Evolutionary conservation across 2,329 filamentous ascomycete genomes (phyloP).

Genomic region (Monilinia vaccinii-corymbosi): DNA sequence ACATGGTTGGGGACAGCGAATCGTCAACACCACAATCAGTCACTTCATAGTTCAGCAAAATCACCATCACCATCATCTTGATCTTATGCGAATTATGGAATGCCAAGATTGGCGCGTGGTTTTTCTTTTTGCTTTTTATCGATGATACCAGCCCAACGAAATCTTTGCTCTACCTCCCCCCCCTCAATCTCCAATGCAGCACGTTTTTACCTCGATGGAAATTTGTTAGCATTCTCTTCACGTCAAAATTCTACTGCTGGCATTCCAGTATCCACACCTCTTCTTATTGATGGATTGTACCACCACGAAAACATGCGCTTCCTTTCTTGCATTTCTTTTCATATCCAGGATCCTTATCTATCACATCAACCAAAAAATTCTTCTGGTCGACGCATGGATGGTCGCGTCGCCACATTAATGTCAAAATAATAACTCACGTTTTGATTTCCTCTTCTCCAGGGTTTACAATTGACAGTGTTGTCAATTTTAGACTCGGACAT

Average conservation of each 20-base stretch:
- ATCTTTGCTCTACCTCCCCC: constrained; percentile 4
- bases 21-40: constrained; percentile 26
- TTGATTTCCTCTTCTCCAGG: not conserved
- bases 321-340: constrained; percentile 6
- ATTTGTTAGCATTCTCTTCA: not conserved
- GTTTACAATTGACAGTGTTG: not conserved
- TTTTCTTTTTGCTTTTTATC: constrained; percentile 14
- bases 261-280: not conserved
- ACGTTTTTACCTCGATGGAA: not conserved
- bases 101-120: constrained; percentile 7
- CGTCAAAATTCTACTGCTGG: constrained; percentile 1
- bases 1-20: constrained; percentile 33
- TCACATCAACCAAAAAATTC: constrained; percentile 1
- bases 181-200: not conserved
- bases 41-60: constrained; percentile 15
- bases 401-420: constrained; percentile 9
- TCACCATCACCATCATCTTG: not conserved
- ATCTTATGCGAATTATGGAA: constrained; percentile 3
- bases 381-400: constrained; percentile 7
- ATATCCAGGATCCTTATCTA: not conserved
- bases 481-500: not conserved
- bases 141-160: constrained; percentile 20
- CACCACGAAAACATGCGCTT: constrained; percentile 5
- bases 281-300: constrained; percentile 8
- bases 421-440: constrained; percentile 11